Evolutionary conservation across 2,329 filamentous ascomycete genomes (phyloP).

Genomic region (Thielaviopsis punctulata): DNA sequence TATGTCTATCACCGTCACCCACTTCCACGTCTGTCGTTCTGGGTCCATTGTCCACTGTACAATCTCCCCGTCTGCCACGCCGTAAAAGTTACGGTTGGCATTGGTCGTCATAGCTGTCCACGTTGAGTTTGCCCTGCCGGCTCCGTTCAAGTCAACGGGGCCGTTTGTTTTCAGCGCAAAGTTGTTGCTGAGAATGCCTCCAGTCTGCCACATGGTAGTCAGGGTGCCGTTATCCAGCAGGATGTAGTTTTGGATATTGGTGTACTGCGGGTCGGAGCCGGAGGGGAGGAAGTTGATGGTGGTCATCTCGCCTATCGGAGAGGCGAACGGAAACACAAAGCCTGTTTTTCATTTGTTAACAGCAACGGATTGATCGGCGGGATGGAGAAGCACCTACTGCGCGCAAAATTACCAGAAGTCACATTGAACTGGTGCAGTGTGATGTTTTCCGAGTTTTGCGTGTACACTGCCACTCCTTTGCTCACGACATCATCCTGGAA

Average conservation of each 20-base stretch:
- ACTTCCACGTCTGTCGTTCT: not conserved
- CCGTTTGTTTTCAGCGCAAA: not conserved
- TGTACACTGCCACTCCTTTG: not conserved
- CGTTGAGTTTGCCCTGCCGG: not conserved
- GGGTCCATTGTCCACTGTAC: not conserved
- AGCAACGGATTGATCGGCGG: no score
- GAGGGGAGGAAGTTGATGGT: not conserved
- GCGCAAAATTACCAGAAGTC: not conserved
- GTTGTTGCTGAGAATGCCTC: not conserved
- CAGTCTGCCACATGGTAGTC: not conserved
- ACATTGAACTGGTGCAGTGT: not conserved
- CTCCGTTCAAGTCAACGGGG: not conserved
- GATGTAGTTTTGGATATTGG: slow-evolving; percentile 1
- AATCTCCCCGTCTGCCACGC: not conserved
- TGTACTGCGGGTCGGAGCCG: not conserved
- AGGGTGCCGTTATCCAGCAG: not conserved
- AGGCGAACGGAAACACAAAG: not conserved
- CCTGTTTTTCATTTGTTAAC: not conserved
- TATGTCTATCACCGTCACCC: not conserved
- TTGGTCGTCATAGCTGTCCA: not conserved
- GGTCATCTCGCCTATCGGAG: not conserved
- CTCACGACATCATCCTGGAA: not conserved
- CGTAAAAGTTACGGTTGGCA: not conserved
- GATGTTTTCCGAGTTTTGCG: not conserved
- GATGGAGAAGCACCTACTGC: not conserved